Evolutionary conservation across 495 filamentous ascomycete species (phyloP).

Genomic region (Chaetomium cochliodes): DNA sequence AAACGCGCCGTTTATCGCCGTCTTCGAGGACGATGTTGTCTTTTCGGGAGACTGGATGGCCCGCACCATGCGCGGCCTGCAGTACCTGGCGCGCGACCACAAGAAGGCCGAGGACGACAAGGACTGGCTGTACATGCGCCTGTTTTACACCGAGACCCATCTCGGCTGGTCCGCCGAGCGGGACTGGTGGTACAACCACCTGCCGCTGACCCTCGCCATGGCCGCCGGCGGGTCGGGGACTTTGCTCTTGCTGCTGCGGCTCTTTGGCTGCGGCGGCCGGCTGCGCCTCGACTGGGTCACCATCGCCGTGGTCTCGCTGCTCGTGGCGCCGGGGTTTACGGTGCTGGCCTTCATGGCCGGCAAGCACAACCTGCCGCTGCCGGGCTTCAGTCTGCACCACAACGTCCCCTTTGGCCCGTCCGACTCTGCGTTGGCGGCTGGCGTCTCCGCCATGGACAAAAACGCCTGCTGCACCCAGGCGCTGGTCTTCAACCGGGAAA

Average conservation of each 20-base stretch:
- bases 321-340: constrained; percentile 42
- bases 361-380: constrained; percentile 44
- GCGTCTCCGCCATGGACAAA: constrained; percentile 22
- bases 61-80: constrained; percentile 41
- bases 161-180: constrained; percentile 14
- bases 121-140: constrained; percentile 50
- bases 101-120: constrained; percentile 17
- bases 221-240: constrained; percentile 3
- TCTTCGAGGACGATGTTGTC: constrained; percentile 53
- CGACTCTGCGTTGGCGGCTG: constrained; percentile 5
- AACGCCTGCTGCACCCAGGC: constrained; percentile 50
- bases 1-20: constrained; percentile 43
- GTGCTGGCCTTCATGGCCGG: constrained; percentile 47
- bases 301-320: constrained; percentile 40
- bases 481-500: constrained; percentile 43
- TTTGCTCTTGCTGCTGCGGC: constrained; percentile 5
- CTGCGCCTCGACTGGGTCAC: constrained; percentile 37
- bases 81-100: constrained; percentile 35
- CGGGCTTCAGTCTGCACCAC: constrained; percentile 38
- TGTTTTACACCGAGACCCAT: constrained; percentile 48
- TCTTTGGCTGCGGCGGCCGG: not conserved
- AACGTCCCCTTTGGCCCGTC: constrained; percentile 23
- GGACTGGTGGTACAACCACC: constrained; percentile 19
- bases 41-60: constrained; percentile 50
- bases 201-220: constrained; percentile 11